Conservation (phyloP, 164 flowering plant species). For the Euptelea pleiosperma region DNA sequence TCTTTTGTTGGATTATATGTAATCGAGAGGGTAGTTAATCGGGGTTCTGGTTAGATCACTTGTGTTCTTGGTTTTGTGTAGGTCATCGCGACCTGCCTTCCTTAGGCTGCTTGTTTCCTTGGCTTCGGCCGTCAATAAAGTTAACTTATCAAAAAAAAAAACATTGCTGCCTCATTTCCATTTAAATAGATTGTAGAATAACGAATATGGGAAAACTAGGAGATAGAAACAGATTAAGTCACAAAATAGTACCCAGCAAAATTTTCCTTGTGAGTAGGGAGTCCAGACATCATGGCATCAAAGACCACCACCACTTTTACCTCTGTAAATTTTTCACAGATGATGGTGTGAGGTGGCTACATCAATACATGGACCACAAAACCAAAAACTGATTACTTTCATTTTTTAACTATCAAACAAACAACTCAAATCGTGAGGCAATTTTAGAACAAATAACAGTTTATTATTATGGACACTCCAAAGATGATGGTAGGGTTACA, state of each 20-base stretch:
- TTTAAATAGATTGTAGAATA: neutral
- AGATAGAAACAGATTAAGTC: constrained; percentile 6
- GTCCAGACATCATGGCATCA: constrained; percentile 93
- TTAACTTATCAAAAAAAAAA: too few relatives aligned
- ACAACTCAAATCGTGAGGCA: neutral
- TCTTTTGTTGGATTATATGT: too few relatives aligned
- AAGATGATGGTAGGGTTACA: neutral
- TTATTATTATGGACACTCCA: neutral
- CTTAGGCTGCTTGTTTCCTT: too few relatives aligned
- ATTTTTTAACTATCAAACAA: too few relatives aligned
- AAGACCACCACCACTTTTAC: constrained; percentile 94
- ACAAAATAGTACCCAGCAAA: constrained; percentile 64
- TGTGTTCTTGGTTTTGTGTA: too few relatives aligned
- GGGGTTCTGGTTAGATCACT: too few relatives aligned
- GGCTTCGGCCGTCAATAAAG: too few relatives aligned
- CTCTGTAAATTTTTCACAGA: constrained; percentile 48
- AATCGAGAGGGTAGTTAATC: too few relatives aligned
- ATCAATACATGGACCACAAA: neutral
- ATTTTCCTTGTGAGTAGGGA: constrained; percentile 76
- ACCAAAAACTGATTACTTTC: neutral
- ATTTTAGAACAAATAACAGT: neutral
- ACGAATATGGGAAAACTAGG: neutral
- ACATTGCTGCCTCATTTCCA: too few relatives aligned
- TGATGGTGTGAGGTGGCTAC: constrained; percentile 10
- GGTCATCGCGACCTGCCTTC: too few relatives aligned